These are phyloP conservation scores for Saccharum hybrid DNA, from an alignment of 202 grass and related monocot species.

Conservation along the genomic window DNA sequence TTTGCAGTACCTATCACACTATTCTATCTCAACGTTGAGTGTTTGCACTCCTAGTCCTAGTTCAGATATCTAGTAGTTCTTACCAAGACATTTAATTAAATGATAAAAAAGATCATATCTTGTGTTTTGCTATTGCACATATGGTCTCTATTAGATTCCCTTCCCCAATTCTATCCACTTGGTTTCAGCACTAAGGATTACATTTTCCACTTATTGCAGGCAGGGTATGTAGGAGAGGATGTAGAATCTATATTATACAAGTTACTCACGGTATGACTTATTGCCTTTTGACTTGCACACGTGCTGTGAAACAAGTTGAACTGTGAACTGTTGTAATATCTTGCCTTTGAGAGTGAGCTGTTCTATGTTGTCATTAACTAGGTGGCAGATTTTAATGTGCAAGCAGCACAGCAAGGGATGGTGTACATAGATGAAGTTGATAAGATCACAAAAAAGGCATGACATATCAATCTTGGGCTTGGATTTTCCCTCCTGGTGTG, in stretches of 20 bases:
- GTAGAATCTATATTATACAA: slow-evolving; percentile 99
- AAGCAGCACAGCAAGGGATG: slow-evolving; percentile 99
- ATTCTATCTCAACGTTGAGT: neutral
- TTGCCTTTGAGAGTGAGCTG: slow-evolving; percentile 36
- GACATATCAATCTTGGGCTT: slow-evolving; percentile 16
- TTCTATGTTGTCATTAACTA: slow-evolving; percentile 54
- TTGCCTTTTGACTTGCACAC: slow-evolving; percentile 35
- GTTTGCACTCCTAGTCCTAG: neutral
- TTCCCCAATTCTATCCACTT: neutral
- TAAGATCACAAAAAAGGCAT: slow-evolving; percentile 99
- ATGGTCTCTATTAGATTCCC: neutral
- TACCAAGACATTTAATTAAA: slow-evolving; percentile 23
- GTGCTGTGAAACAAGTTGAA: slow-evolving; percentile 25
- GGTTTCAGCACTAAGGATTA: slow-evolving; percentile 30
- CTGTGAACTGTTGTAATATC: slow-evolving; percentile 22
- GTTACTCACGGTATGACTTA: slow-evolving; percentile 78
- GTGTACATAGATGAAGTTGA: slow-evolving; percentile 99
- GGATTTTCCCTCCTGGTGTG: slow-evolving; percentile 4
- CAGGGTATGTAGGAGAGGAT: slow-evolving; percentile 99
- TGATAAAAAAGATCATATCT: slow-evolving; percentile 1
- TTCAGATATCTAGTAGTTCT: neutral
- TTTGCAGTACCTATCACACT: neutral
- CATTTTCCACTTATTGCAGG: slow-evolving; percentile 64
- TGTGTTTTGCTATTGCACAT: neutral
- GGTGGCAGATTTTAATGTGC: slow-evolving; percentile 99